phyloP scores from a whole-genome alignment of 176 grass and related monocot species.

The Oryza rufipogon region DNA sequence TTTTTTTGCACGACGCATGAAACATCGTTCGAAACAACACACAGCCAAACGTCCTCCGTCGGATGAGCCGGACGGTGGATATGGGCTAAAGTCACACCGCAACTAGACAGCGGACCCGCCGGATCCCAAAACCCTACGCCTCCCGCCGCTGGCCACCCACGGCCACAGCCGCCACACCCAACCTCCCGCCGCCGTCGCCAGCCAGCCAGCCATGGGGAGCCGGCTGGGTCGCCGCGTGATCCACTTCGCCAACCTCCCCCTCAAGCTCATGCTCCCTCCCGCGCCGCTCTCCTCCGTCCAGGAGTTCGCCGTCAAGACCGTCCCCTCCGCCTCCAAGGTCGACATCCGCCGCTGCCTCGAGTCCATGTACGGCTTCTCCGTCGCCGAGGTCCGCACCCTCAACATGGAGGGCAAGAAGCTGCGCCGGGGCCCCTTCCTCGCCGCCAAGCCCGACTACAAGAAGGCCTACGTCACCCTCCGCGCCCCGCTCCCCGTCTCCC shows the following conservation, averaged over 20 bases:
- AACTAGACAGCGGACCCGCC: background rate
- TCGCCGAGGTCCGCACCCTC: slow-evolving; percentile 87
- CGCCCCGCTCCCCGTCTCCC: slow-evolving; percentile 70
- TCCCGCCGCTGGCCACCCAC: background rate
- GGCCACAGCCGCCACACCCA: background rate
- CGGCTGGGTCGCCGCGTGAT: slow-evolving; percentile 90
- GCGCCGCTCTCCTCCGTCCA: slow-evolving; percentile 81
- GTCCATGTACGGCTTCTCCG: slow-evolving; percentile 84
- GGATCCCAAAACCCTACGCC: background rate
- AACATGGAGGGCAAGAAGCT: slow-evolving; percentile 96
- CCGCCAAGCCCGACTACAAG: slow-evolving; percentile 93
- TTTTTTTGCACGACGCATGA: no score
- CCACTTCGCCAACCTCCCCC: slow-evolving; percentile 87
- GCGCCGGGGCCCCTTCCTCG: slow-evolving; percentile 56
- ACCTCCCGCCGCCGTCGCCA: slow-evolving; percentile 9
- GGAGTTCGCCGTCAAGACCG: slow-evolving; percentile 85
- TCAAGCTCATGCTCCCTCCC: slow-evolving; percentile 83
- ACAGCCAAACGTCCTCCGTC: background rate
- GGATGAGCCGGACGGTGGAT: background rate
- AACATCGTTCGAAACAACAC: no score
- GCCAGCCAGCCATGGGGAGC: slow-evolving; percentile 63
- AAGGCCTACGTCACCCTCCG: slow-evolving; percentile 94
- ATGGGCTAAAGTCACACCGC: background rate
- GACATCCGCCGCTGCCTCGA: slow-evolving; percentile 93
- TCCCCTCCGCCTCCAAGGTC: slow-evolving; percentile 96